Base-by-base conservation (phyloP, 176 grass and related monocot species). In the Eleusine indica region DNA sequence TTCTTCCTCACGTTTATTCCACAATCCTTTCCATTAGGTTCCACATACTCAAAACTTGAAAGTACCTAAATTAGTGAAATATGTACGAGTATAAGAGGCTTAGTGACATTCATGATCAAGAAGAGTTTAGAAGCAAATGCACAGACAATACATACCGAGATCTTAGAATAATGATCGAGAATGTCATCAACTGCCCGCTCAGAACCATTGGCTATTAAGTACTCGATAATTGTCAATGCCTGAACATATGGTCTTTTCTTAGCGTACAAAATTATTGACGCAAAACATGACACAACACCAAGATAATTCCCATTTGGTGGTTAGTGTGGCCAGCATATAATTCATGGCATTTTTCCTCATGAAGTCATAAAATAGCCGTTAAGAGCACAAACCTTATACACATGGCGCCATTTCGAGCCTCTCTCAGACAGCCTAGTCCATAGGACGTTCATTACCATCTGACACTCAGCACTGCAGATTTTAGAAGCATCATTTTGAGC, bases 1-100 rank as follows among this genome's bases (percentile, higher is more conserved):
- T 99, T 99, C 86, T 99, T 99, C 76, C 93, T 94, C 67, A 99
- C 97, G 76, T 99, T 99, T 90, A 99, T 91, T 74, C 97, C 97
- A 67, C 80, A 78, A 83, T 99, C 97, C 82, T 99, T 99, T 85
- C 97, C 91, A 87, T 94, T 99, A 68, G 97, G 91, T 63, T 99
- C 93, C 37, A 96, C 88, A 94, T 94, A 96, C 43, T 96, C 93
- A 87, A 99, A 99, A 87, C 84, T 91, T 68, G 93, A 94, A 82
- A 96, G 91, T 83, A 89, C 89, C 93, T 94, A 86, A 35, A 91
- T 29, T 43, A 64, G 82, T 53, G 91, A 19, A 83, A 35, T 67
- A 77, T n/a, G 64, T 43, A 79, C 30, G 78, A 83, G 64, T 43
- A 79, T 38, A 75, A 83, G 62, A 69, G 63, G 21, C 60, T 74